Conservation (phyloP, 139 green algal genomes). For the Choricystis sp. region DNA sequence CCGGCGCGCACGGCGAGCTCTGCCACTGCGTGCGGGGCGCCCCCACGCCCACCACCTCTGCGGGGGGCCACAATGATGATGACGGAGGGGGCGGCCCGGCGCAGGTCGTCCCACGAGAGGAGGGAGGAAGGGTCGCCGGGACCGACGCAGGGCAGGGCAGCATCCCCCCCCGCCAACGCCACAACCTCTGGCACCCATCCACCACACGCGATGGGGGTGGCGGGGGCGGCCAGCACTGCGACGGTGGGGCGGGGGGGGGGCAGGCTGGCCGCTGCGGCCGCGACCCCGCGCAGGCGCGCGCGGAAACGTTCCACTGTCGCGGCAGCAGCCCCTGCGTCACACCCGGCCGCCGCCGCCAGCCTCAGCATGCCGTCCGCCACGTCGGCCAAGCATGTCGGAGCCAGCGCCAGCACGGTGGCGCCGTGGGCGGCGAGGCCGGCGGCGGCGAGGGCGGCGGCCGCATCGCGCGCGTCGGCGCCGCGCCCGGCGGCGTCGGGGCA, state of each 20-base stretch:
- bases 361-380: background rate
- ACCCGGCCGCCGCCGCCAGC: background rate
- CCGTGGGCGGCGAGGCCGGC: background rate
- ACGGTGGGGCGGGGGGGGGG: conserved; percentile 30
- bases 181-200: conserved; percentile 47
- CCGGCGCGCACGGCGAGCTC: conserved; percentile 52
- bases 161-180: conserved; percentile 23
- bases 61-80: conserved; percentile 37
- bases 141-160: conserved; percentile 2
- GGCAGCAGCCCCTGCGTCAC: background rate
- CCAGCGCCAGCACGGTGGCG: background rate
- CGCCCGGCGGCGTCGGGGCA: background rate
- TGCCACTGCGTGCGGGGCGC: conserved; percentile 25
- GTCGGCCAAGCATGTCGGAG: background rate
- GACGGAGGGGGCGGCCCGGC: conserved; percentile 49
- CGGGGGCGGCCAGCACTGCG: conserved; percentile 32
- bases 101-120: conserved; percentile 27
- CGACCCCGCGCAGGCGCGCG: conserved; percentile 38
- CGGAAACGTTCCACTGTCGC: conserved; percentile 47
- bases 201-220: conserved; percentile 13
- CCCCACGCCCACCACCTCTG: conserved; percentile 5
- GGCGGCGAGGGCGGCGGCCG: background rate
- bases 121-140: conserved; percentile 19
- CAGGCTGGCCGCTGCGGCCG: background rate
- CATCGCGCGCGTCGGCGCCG: too few species aligned